Conservation (phyloP, 2,329 filamentous ascomycete species). For the Sordariomycetes sp. region DNA sequence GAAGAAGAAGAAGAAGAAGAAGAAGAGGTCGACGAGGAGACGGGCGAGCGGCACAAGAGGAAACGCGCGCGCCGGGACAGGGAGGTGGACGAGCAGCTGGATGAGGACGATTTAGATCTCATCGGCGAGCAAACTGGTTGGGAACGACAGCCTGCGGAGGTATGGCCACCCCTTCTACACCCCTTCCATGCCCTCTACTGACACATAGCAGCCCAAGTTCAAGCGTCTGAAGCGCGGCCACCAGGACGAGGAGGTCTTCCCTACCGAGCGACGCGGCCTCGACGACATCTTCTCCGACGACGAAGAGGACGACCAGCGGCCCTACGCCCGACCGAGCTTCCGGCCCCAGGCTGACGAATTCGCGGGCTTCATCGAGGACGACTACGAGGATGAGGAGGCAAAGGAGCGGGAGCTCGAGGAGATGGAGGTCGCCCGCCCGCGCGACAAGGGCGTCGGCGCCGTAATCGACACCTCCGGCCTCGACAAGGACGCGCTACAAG, state of each 20-base stretch:
- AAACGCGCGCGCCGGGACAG: constrained; percentile 68
- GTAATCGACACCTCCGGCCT: constrained; percentile 72
- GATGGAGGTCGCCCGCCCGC: constrained; percentile 73
- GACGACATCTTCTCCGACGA: constrained; percentile 94
- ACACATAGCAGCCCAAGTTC: constrained; percentile 58
- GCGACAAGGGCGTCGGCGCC: constrained; percentile 53
- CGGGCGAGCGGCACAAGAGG: constrained; percentile 46
- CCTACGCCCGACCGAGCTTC: constrained; percentile 36
- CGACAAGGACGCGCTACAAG: constrained; percentile 84
- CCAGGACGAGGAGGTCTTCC: constrained; percentile 56
- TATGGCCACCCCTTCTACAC: constrained; percentile 24
- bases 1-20: constrained; percentile 61
- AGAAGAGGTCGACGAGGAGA: constrained; percentile 43
- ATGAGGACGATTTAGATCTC: constrained; percentile 91
- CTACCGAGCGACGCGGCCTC: constrained; percentile 55
- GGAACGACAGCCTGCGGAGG: constrained; percentile 55
- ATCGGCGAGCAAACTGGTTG: constrained; percentile 66
- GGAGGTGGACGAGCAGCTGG: constrained; percentile 76
- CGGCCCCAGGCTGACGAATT: constrained; percentile 64
- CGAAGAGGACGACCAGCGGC: constrained; percentile 47
- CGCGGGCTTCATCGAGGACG: constrained; percentile 94
- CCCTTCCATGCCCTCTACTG: not conserved
- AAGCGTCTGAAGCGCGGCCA: constrained; percentile 93
- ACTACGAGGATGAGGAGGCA: constrained; percentile 75
- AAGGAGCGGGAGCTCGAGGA: constrained; percentile 68